A percentile compares a stretch with the other conserved stretches of the same genome.
Evolutionary conservation across 495 filamentous ascomycete species (phyloP).

Genomic region (Penicillium robsamsonii): DNA sequence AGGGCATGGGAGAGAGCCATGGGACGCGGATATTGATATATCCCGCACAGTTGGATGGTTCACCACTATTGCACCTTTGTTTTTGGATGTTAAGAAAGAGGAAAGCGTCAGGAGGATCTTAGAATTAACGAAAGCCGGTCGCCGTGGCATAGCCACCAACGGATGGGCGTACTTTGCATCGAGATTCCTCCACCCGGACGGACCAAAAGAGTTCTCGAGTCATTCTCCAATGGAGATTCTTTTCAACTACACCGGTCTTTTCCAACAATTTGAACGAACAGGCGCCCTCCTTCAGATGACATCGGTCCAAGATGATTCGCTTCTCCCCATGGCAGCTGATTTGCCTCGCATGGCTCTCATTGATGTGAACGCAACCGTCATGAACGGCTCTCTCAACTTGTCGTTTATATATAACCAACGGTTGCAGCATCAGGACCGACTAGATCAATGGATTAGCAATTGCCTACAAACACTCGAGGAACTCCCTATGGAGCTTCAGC

Average conservation of each 20-base stretch:
- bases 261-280: constrained; percentile 53
- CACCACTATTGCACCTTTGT: constrained; percentile 42
- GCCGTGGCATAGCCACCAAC: too few relatives aligned
- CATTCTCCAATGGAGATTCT: constrained; percentile 49
- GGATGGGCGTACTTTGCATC: constrained; percentile 36
- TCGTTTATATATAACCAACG: constrained; percentile 51
- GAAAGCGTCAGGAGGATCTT: too few relatives aligned
- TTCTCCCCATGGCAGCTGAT: constrained; percentile 43
- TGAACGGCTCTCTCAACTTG: constrained; percentile 49
- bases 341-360: constrained; percentile 54
- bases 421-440: constrained; percentile 48
- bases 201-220: too few relatives aligned
- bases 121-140: too few relatives aligned
- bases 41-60: constrained; percentile 49
- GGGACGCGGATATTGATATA: constrained; percentile 33
- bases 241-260: constrained; percentile 54
- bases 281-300: constrained; percentile 49
- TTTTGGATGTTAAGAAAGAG: too few relatives aligned
- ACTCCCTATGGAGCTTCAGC: constrained; percentile 39
- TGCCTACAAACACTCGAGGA: constrained; percentile 50
- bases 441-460: constrained; percentile 51
- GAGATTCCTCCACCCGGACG: constrained; percentile 23
- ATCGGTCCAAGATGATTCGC: constrained; percentile 1
- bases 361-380: constrained; percentile 52
- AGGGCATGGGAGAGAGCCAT: constrained; percentile 46